These are phyloP conservation scores for Botrytis byssoidea DNA, from an alignment of 2,329 filamentous ascomycete genomes.

Conservation along the genomic window DNA sequence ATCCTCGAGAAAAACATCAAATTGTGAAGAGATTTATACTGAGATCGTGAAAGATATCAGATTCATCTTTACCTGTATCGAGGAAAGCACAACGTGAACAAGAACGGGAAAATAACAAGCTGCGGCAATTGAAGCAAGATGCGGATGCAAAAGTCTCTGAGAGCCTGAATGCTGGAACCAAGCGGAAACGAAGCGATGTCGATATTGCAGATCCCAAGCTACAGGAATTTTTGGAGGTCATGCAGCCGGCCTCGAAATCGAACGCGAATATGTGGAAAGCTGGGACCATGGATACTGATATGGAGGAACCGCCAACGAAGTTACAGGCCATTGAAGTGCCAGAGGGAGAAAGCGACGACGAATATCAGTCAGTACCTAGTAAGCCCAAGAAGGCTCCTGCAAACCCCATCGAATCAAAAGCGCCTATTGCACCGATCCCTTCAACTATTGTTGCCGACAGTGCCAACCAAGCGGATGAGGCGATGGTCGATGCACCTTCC, in stretches of 20 bases:
- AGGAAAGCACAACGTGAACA: constrained; percentile 42
- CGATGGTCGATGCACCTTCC: constrained; percentile 20
- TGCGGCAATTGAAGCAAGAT: constrained; percentile 26
- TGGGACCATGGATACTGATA: constrained; percentile 45
- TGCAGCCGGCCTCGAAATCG: constrained; percentile 65
- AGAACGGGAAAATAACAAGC: constrained; percentile 34
- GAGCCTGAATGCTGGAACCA: constrained; percentile 46
- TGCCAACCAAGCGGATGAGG: constrained; percentile 22
- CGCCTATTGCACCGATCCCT: constrained; percentile 6
- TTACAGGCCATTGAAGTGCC: constrained; percentile 44
- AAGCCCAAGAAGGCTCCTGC: constrained; percentile 44
- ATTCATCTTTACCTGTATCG: constrained; percentile 41
- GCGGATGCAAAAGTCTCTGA: constrained; percentile 34
- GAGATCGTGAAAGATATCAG: constrained; percentile 36
- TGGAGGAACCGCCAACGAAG: constrained; percentile 44
- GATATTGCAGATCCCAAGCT: constrained; percentile 73
- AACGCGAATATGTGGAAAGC: constrained; percentile 64
- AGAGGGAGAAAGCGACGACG: constrained; percentile 66
- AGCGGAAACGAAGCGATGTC: constrained; percentile 63
- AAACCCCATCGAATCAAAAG: constrained; percentile 15
- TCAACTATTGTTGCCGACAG: constrained; percentile 28
- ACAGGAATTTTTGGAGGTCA: constrained; percentile 80
- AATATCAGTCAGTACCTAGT: constrained; percentile 66
- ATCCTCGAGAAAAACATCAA: background rate
- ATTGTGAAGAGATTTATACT: background rate